Conservation (phyloP, 73 alveolate genomes). For the Uronychia binucleata region DNA sequence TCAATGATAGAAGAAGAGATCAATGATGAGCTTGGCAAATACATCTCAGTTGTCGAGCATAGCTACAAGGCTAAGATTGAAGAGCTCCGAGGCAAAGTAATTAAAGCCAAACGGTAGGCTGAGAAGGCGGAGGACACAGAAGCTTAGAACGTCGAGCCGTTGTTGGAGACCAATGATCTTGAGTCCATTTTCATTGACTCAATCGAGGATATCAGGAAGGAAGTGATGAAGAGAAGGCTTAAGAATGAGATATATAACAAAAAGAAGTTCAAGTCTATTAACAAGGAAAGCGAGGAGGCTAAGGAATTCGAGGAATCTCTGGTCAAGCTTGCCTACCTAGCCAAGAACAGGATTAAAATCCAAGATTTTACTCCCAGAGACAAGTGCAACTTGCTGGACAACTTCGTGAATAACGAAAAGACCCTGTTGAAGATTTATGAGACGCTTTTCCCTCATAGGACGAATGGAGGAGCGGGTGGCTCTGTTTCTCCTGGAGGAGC, state of each 20-base stretch:
- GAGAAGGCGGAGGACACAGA: not conserved
- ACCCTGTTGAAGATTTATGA: slow-evolving; percentile 72
- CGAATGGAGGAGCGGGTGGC: not conserved
- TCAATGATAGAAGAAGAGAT: slow-evolving; percentile 50
- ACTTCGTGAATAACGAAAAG: slow-evolving; percentile 67
- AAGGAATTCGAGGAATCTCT: slow-evolving; percentile 67
- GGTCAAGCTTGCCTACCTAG: slow-evolving; percentile 58
- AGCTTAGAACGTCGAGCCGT: slow-evolving; percentile 48
- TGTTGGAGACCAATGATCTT: slow-evolving; percentile 71
- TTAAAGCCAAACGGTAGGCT: slow-evolving; percentile 42
- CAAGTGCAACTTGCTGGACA: slow-evolving; percentile 56
- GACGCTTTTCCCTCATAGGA: slow-evolving; percentile 69
- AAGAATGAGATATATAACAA: slow-evolving; percentile 67
- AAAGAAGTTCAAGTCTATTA: slow-evolving; percentile 52
- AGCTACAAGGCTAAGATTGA: slow-evolving; percentile 49
- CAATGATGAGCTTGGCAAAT: slow-evolving; percentile 59
- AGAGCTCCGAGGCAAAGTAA: slow-evolving; percentile 35
- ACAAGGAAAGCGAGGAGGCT: slow-evolving; percentile 62
- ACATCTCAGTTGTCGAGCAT: slow-evolving; percentile 59
- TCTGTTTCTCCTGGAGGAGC: not conserved
- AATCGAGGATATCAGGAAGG: slow-evolving; percentile 91
- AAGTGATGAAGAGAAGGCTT: slow-evolving; percentile 77
- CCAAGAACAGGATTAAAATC: slow-evolving; percentile 58
- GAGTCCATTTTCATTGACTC: slow-evolving; percentile 88
- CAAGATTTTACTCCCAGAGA: slow-evolving; percentile 65